Base-by-base conservation (phyloP, 2,329 filamentous ascomycete species). In the Madurella mycetomatis region DNA sequence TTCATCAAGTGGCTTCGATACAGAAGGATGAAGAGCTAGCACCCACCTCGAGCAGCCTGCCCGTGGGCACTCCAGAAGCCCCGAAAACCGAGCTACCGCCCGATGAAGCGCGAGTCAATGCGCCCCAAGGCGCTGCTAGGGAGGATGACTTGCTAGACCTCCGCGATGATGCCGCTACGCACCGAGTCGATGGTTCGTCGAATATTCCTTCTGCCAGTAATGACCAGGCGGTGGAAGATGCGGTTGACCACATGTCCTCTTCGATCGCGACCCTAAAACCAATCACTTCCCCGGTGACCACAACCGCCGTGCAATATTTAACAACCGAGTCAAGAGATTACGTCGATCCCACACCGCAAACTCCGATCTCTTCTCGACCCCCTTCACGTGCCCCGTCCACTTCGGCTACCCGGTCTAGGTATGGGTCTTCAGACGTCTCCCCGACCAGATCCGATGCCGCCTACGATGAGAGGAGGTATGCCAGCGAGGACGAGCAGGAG, bases 401-500 rank as follows among this genome's bases (percentile, higher is more conserved):
- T 70, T 68, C 83, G 66, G 66, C 79, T 66, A 62, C 81, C 71
- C 65, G 80, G 69, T 70, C 78, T 73, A 46, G 68, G 60, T 58
- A 66, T 53, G 63, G 41, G 18, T 69, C 72, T 47, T 64, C 72
- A 18, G 75, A 75, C 30, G 68, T 68, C 31, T 84, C 82, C 5
- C 81, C 81, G 4, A 77, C 79, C 1, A 72, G 77, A 54, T 81
- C 80, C 31, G 78, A 82, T 62, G 74, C 73, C 31, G 78, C 72
- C 7, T 79, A 81, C 58, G 83, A 86, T 49, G 82, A 84, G 48
- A 81, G 76, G 62, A 72, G 72, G 55, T 78, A 78, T 51, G 62
- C 76, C 37, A 85, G 78, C 62, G 84, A 85, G 65, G 83, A 84
- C 64, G 80, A 83, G 51, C 80, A 82, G 18, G 85, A 91, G 46